Conservation (phyloP, 768 basidiomycete genomes). For the Kwoniella bestiolae region DNA sequence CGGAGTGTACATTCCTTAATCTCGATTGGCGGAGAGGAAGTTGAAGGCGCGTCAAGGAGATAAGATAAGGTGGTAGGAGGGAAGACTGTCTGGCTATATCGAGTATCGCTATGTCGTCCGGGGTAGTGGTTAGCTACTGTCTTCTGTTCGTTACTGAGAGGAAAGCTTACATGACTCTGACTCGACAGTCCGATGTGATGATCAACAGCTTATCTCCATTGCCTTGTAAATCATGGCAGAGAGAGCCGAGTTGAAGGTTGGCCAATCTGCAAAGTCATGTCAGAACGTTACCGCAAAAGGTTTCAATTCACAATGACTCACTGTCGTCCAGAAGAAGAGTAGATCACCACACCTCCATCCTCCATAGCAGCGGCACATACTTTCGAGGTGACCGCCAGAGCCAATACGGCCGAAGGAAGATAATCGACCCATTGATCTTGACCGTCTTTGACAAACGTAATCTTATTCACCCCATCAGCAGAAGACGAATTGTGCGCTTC, state of each 20-base stretch:
- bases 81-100: slow-evolving; percentile 69
- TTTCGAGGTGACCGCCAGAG: slow-evolving; percentile 66
- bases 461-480: slow-evolving; percentile 65
- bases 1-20: slow-evolving; percentile 71
- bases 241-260: slow-evolving; percentile 71
- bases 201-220: slow-evolving; percentile 70
- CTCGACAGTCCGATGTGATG: slow-evolving; percentile 68
- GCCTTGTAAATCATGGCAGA: slow-evolving; percentile 71
- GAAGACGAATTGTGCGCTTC: slow-evolving; percentile 79
- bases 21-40: slow-evolving; percentile 30
- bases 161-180: slow-evolving; percentile 2
- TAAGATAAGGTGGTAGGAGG: slow-evolving; percentile 68
- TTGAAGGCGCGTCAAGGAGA: slow-evolving; percentile 61
- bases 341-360: slow-evolving; percentile 80
- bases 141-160: too few relatives aligned
- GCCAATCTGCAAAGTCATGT: slow-evolving; percentile 65
- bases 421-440: slow-evolving; percentile 88
- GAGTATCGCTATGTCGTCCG: slow-evolving; percentile 71
- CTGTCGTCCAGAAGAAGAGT: slow-evolving; percentile 83
- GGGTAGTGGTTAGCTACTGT: slow-evolving; percentile 26
- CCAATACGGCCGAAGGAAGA: slow-evolving; percentile 72
- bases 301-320: slow-evolving; percentile 55
- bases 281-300: not conserved
- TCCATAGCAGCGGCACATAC: slow-evolving; percentile 79
- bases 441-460: slow-evolving; percentile 66